A percentile compares a stretch with the other conserved stretches of the same genome.
Evolutionary conservation across 176 grass and related monocot genomes (phyloP).

Genomic region (Lolium perenne): DNA sequence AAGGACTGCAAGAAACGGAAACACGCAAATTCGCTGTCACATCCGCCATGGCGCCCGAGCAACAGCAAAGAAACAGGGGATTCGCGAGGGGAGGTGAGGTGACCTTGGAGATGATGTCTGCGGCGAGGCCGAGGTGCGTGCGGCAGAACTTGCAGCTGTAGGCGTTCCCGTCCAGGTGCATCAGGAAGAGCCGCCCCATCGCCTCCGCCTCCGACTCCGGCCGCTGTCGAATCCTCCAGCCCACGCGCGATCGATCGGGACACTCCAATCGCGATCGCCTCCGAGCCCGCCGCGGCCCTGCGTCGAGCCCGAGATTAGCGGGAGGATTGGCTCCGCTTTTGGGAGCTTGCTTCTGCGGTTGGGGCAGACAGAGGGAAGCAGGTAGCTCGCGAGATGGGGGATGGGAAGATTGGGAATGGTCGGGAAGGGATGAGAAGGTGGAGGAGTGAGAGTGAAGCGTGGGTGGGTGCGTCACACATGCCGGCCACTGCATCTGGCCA

Average conservation of each 20-base stretch:
- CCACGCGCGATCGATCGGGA: slow-evolving; percentile 4
- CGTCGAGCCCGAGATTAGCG: slow-evolving; percentile 40
- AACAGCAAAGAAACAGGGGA: neutral
- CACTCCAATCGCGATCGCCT: slow-evolving; percentile 36
- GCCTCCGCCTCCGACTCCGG: neutral
- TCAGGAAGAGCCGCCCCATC: slow-evolving; percentile 85
- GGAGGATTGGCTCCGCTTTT: neutral
- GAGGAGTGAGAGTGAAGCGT: neutral
- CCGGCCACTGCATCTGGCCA: neutral
- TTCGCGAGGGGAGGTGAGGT: neutral
- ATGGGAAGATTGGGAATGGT: slow-evolving; percentile 11
- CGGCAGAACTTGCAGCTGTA: slow-evolving; percentile 94
- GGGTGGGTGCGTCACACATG: neutral
- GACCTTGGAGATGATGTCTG: slow-evolving; percentile 88
- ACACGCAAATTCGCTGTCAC: slow-evolving; percentile 6
- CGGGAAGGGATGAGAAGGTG: slow-evolving; percentile 9
- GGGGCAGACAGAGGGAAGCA: neutral
- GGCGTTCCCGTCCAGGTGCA: slow-evolving; percentile 69
- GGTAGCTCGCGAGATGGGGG: slow-evolving; percentile 14
- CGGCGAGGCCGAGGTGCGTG: slow-evolving; percentile 62
- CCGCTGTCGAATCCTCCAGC: slow-evolving; percentile 19
- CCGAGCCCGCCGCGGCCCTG: too few relatives aligned
- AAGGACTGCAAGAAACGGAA: slow-evolving; percentile 62
- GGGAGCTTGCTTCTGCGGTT: neutral
- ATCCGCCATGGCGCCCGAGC: slow-evolving; percentile 8